Evolutionary conservation across 148 eudicot genomes (phyloP).

Genomic region (Dianthus caryophyllus): DNA sequence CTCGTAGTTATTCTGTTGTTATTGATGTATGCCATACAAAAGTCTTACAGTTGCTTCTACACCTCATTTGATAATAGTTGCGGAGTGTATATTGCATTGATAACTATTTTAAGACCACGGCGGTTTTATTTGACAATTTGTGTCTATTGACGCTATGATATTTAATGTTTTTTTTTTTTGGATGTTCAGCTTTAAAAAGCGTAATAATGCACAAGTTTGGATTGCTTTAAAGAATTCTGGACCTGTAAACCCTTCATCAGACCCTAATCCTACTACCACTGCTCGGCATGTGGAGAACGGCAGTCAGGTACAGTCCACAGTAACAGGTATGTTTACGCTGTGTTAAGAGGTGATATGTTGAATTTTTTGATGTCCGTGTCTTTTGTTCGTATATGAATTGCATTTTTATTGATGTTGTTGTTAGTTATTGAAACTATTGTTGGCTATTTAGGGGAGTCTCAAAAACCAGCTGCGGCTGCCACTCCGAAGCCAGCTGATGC

Average conservation of each 20-base stretch:
- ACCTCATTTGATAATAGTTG: too few species aligned
- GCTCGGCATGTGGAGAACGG: conserved; percentile 53
- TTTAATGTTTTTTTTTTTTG: conserved; percentile 4
- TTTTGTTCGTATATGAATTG: background rate
- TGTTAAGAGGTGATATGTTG: background rate
- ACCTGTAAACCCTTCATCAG: conserved; percentile 32
- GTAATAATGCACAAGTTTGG: conserved; percentile 68
- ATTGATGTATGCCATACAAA: too few species aligned
- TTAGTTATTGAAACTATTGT: background rate
- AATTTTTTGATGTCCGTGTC: background rate
- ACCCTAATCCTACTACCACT: conserved; percentile 33
- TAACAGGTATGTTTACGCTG: conserved; percentile 43
- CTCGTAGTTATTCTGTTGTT: conserved; percentile 8
- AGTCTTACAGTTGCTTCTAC: too few species aligned
- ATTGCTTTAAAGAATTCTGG: conserved; percentile 49
- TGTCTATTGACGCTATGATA: too few species aligned
- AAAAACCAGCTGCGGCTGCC: conserved; percentile 26
- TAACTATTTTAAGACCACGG: too few species aligned
- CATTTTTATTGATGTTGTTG: background rate
- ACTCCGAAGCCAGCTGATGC: conserved; percentile 33
- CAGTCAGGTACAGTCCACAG: conserved; percentile 43
- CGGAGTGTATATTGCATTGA: too few species aligned
- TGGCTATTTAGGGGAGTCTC: conserved; percentile 35
- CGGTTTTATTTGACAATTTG: too few species aligned
- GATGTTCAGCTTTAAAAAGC: conserved; percentile 61